Evolutionary conservation across 2,329 filamentous ascomycete genomes (phyloP), one percentile per base, ranked within the genome.

Genomic region (Colletotrichum theobromicola): DNA sequence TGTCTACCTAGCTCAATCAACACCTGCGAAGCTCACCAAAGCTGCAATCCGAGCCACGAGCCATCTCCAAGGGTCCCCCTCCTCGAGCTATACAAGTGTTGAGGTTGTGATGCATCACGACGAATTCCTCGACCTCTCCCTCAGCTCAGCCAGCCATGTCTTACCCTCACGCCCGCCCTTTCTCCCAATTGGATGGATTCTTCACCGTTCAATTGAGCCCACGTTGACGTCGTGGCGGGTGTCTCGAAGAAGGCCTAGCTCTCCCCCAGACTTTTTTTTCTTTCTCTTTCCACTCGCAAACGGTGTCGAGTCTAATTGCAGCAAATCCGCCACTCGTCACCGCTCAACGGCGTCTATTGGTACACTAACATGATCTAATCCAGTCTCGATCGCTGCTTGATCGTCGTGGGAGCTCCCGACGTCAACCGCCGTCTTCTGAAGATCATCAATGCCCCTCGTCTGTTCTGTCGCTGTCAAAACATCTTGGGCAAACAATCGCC

Each of bases 311-410:
- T 35, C 66, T 67, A 72, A 71, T 61, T 10, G 21, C 6, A 12
- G 35, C 28, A 32, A 16, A 35, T 30, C 61, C 68, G 68, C 61
- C 62, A 74, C 57, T 28, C 34, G 62, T 74, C 72, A 74, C 72
- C 68, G 68, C 67, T 67, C 62, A 72, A 67, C 42, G 61, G 30
- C n/a, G 35, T 57, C 37, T 61, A 28, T 66, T 35, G 30, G 53
- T 55, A 32, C 67, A 34, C 30, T n/a, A 37, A 46, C 18, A 61
- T 64, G 53, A 67, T 18, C 32, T 15, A 61, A 58, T 58, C 12
- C 42, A 53, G 68, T 67, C 57, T 62, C 61, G 61, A 37, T 42
- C 67, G 18, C 37, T 21, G 42, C 21, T 30, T 55, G 61, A 74
- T 72, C 28, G 62, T 63, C 57, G 30, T 35, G 32, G 55, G 24